Evolutionary conservation across 306 rosid species (phyloP).

Genomic region (Alnus glutinosa): DNA sequence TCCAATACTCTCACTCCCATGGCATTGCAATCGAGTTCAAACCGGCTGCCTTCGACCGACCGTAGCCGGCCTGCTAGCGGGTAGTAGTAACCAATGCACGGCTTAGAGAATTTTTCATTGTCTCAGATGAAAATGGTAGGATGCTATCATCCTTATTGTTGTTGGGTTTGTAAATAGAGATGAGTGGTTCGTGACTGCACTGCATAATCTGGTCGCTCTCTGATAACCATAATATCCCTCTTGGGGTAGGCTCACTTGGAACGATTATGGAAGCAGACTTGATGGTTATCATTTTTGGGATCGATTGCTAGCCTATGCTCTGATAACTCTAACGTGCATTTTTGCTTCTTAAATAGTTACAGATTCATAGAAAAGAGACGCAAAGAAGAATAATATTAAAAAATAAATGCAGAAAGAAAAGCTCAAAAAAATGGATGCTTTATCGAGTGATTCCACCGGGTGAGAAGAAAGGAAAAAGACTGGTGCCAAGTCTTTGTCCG

Average conservation of each 20-base stretch:
- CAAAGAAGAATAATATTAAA: too few relatives aligned
- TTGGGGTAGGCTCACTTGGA: constrained; percentile 22
- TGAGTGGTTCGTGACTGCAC: background rate
- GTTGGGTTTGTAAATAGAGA: constrained; percentile 24
- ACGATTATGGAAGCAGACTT: background rate
- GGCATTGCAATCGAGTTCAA: constrained; percentile 15
- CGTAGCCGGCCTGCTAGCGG: constrained; percentile 29
- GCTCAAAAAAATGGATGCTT: too few relatives aligned
- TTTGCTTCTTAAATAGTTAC: too few relatives aligned
- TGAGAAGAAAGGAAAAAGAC: too few relatives aligned
- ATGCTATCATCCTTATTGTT: background rate
- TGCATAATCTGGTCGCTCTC: background rate
- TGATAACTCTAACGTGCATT: too few relatives aligned
- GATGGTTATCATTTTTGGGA: constrained; percentile 13
- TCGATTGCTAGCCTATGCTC: background rate
- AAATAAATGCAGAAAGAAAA: too few relatives aligned
- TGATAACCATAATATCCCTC: background rate
- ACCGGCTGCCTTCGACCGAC: background rate
- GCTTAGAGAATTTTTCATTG: constrained; percentile 16
- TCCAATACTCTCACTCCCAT: constrained; percentile 18
- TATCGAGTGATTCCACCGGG: too few relatives aligned
- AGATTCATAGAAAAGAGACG: too few relatives aligned
- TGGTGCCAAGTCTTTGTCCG: too few relatives aligned
- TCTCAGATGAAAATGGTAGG: background rate
- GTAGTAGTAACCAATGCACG: constrained; percentile 27